Evolutionary conservation across 177 flowering plant species (phyloP).

Genomic region (Tripterygium wilfordii): DNA sequence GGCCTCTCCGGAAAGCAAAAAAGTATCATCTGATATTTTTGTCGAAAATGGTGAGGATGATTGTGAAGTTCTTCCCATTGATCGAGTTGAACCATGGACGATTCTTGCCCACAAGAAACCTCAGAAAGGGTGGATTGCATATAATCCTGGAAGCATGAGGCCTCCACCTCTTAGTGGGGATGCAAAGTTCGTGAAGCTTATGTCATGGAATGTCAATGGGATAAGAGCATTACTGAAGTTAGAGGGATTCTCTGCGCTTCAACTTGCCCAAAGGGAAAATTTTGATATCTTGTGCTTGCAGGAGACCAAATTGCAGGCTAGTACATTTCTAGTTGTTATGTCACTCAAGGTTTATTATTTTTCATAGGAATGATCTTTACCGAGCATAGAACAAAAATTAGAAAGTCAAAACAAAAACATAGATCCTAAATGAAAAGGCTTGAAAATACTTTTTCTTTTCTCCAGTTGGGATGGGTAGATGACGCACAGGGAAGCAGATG

Average conservation of each 20-base stretch:
- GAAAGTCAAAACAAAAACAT: too few species aligned
- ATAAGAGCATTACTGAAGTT: conserved; percentile 74
- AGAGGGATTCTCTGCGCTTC: conserved; percentile 55
- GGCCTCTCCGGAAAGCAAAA: conserved; percentile 19
- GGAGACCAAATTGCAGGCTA: conserved; percentile 96
- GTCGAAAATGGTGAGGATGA: conserved; percentile 14
- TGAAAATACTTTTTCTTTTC: too few species aligned
- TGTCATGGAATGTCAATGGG: conserved; percentile 99
- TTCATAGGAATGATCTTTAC: too few species aligned
- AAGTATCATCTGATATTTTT: conserved; percentile 15
- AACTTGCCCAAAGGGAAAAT: conserved; percentile 79
- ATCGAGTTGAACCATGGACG: conserved; percentile 72
- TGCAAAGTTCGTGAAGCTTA: conserved; percentile 48
- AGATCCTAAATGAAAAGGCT: too few species aligned
- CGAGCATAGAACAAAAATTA: too few species aligned
- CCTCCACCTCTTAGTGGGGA: conserved; percentile 50
- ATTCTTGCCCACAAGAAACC: conserved; percentile 93
- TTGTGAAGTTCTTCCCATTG: conserved; percentile 11
- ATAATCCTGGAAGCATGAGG: conserved; percentile 88
- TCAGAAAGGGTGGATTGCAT: conserved; percentile 79
- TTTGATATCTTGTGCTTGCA: conserved; percentile 94
- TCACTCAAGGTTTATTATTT: neutral
- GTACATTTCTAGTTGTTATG: conserved; percentile 4
- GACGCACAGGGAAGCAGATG: too few species aligned
- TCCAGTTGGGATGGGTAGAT: too few species aligned